A percentile compares a stretch with the other conserved stretches of the same genome.
Conservation (phyloP, 176 grass and related monocot genomes). For the barley (Hordeum vulgare) region MorexV3_pseudomolecules_assembly NC_058521.1:26884452-26884951, state of each 20-base stretch:
- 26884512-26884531: conserved; percentile 98
- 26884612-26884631: not conserved
- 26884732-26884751: not conserved
- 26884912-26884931: not conserved
- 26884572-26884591: not conserved
- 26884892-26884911: conserved; percentile 9
- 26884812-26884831: conserved; percentile 99
- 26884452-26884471: conserved; percentile 32
- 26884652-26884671: not conserved
- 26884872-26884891: conserved; percentile 61
- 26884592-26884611: not conserved
- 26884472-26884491: conserved; percentile 98
- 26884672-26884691: no score
- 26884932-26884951: not conserved
- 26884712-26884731: no score
- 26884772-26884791: conserved; percentile 74
- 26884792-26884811: conserved; percentile 98
- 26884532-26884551: conserved; percentile 10
- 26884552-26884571: not conserved
- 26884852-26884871: conserved; percentile 99
- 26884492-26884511: conserved; percentile 99
- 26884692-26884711: no score
- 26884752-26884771: not conserved
- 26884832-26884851: conserved; percentile 98
- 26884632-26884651: not conserved